Conservation (phyloP, 2,329 filamentous ascomycete species). For the Diaporthe sp. region DNA sequence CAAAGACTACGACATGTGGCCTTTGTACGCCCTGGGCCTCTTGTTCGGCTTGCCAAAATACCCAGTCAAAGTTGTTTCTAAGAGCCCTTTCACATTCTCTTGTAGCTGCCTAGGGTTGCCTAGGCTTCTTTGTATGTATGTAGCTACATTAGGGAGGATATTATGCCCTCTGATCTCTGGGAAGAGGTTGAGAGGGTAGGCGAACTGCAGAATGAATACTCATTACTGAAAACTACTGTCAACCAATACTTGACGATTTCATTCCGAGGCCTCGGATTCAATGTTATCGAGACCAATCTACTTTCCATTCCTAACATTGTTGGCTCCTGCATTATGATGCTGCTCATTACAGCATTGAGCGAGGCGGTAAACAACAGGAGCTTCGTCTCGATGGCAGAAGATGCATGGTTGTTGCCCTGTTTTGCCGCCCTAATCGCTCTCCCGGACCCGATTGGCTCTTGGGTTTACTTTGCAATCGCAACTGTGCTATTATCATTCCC, state of each 20-base stretch:
- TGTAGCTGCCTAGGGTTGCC: too few species aligned
- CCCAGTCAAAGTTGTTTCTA: constrained; percentile 52
- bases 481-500: constrained; percentile 9
- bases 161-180: too few species aligned
- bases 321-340: constrained; percentile 50
- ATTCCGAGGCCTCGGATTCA: constrained; percentile 63
- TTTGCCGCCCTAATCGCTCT: constrained; percentile 46
- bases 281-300: constrained; percentile 66
- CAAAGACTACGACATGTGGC: constrained; percentile 64
- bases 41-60: constrained; percentile 60
- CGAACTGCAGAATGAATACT: too few species aligned
- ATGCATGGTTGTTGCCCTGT: constrained; percentile 68
- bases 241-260: constrained; percentile 68
- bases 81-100: too few species aligned
- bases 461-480: constrained; percentile 23
- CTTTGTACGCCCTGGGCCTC: constrained; percentile 65
- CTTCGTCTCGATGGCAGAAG: constrained; percentile 57
- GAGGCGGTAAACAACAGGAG: constrained; percentile 58
- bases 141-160: too few species aligned
- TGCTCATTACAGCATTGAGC: constrained; percentile 61
- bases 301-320: constrained; percentile 61
- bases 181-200: too few species aligned
- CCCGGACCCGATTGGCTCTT: constrained; percentile 8
- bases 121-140: too few species aligned
- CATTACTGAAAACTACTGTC: too few species aligned